Conservation (phyloP, 192 early-diverging fungal species). For the Podochytrium sp. region DNA sequence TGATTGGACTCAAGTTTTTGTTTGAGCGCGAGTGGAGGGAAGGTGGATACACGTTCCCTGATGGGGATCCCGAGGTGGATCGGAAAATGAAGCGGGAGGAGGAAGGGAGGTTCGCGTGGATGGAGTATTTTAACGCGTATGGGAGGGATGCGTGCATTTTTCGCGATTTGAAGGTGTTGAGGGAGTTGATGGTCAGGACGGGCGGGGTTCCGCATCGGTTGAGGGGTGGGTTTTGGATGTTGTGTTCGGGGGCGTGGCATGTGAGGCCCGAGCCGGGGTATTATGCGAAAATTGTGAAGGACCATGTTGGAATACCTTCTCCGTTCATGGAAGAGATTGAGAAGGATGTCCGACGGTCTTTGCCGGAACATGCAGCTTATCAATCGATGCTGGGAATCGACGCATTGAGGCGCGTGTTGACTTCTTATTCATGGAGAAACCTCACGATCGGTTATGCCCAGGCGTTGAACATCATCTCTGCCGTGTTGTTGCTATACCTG, state of each 20-base stretch:
- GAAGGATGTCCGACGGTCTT: slow-evolving; percentile 63
- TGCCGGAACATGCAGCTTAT: slow-evolving; percentile 64
- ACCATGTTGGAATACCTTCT: slow-evolving; percentile 37
- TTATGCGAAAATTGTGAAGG: slow-evolving; percentile 45
- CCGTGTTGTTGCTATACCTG: slow-evolving; percentile 55
- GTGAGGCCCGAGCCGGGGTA: slow-evolving; percentile 50
- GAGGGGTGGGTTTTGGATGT: slow-evolving; percentile 61
- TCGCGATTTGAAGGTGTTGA: slow-evolving; percentile 46
- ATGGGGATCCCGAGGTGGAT: slow-evolving; percentile 27
- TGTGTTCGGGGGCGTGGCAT: slow-evolving; percentile 58
- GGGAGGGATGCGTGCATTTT: slow-evolving; percentile 58
- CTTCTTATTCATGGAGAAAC: slow-evolving; percentile 66
- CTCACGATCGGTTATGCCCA: slow-evolving; percentile 67
- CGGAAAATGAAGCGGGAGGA: slow-evolving; percentile 7
- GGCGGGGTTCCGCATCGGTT: slow-evolving; percentile 49
- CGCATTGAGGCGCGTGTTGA: slow-evolving; percentile 56
- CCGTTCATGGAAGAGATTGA: slow-evolving; percentile 67
- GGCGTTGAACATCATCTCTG: slow-evolving; percentile 64
- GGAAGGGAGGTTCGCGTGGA: slow-evolving; percentile 35
- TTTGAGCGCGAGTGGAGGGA: slow-evolving; percentile 41
- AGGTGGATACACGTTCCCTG: slow-evolving; percentile 25
- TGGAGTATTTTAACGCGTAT: slow-evolving; percentile 51
- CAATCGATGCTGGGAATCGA: slow-evolving; percentile 56
- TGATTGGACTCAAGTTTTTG: slow-evolving; percentile 48
- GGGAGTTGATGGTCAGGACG: slow-evolving; percentile 53